These are phyloP conservation scores for Vicia faba DNA, from an alignment of 306 rosid genomes.

Conservation along the genomic window DNA sequence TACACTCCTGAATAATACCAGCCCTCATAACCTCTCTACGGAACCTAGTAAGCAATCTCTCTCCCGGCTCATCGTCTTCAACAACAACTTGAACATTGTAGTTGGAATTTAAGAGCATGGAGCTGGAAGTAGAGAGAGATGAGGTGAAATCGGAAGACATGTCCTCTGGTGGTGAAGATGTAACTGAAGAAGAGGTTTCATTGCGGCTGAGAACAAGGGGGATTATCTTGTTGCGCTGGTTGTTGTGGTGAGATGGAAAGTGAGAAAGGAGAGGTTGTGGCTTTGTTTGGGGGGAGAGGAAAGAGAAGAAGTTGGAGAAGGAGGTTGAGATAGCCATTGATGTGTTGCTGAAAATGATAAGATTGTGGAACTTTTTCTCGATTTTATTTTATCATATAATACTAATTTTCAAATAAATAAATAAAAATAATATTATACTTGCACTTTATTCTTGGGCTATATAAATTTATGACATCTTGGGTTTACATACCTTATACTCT, in stretches of 20 bases:
- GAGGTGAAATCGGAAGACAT: conserved; percentile 57
- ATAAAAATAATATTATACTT: neutral
- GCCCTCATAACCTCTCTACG: conserved; percentile 80
- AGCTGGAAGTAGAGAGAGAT: conserved; percentile 46
- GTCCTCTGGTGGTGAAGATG: conserved; percentile 22
- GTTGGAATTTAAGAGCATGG: conserved; percentile 52
- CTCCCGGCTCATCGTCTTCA: conserved; percentile 80
- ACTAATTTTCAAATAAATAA: neutral
- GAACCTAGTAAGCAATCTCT: conserved; percentile 69
- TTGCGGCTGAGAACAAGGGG: conserved; percentile 6
- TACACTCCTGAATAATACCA: conserved; percentile 75
- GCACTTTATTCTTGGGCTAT: neutral
- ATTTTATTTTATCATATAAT: neutral
- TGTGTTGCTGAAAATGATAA: neutral
- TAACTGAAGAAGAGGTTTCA: conserved; percentile 15
- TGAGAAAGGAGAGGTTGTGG: conserved; percentile 40
- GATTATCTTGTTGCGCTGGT: neutral
- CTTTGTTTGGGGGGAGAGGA: conserved; percentile 29
- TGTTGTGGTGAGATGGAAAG: conserved; percentile 32
- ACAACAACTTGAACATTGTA: conserved; percentile 75
- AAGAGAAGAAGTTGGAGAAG: conserved; percentile 31
- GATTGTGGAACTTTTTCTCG: neutral
- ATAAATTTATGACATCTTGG: neutral
- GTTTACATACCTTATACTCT: neutral
- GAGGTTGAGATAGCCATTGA: conserved; percentile 43